Base-by-base conservation (phyloP, 2,329 filamentous ascomycete genomes). In the Dactylellina haptotyla region DNA sequence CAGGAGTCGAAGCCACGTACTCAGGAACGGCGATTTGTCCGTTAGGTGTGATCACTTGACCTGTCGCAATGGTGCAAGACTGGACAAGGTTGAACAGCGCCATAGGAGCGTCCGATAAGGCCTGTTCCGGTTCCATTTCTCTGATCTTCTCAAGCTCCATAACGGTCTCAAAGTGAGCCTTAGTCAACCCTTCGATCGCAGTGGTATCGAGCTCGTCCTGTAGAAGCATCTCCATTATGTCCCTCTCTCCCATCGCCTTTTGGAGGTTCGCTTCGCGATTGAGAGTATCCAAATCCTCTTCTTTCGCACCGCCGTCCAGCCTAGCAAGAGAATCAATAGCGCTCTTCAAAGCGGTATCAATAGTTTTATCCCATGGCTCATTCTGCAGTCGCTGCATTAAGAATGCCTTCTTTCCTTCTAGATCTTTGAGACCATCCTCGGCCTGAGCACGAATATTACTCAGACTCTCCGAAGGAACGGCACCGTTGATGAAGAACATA, bases 81-180 rank as follows among this genome's bases (percentile, higher is more conserved):
- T 92, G 88, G 14, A 98, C 84, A 66, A 99, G 86, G 70, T 90
- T 89, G 69, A 87, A 86, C 56, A 99, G 88, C 50, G 93, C 88
- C 20, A 84, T 85, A 79, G 90, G 92, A 25, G 93, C 95, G 64
- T 91, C 89, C 14, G 89, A 84, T 1, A 97, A 86, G 0, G 94
- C 95, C 75, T 96, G 90, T 32, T 90, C 87, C 79, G 96, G 92
- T 67, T 86, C 89, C 88, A 98, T 92, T 34, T 87, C 84, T 77
- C 94, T 87, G 23, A 95, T 91, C 76, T 92, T 90, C 62, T 90
- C 88, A 61, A 99, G 86, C 0, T 93, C 92, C 3, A 91, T 85
- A 73, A 98, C 87, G 1, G 93, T 94, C 78, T 97, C 93, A 77
- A 99, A 96, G 78, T 98, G 94, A 10, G 94, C 92, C 59, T 90